Evolutionary conservation across 2,329 filamentous ascomycete genomes (phyloP).

Genomic region (Venturia effusa): DNA sequence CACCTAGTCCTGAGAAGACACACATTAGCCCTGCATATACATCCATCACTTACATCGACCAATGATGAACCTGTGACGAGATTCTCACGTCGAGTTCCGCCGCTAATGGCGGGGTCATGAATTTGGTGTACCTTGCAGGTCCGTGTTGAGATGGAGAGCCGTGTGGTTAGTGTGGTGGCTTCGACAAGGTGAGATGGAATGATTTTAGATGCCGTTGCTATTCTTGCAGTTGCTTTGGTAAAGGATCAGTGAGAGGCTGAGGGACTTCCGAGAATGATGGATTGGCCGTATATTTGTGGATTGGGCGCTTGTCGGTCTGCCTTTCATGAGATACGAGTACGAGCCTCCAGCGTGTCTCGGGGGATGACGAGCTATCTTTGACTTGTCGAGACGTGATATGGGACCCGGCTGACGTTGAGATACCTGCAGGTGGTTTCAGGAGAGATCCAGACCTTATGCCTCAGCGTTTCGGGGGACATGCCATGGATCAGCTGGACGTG

Average conservation of each 20-base stretch:
- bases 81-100: neutral
- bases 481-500: too few relatives aligned
- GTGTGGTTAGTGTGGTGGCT: neutral
- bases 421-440: too few relatives aligned
- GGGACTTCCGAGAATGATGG: too few relatives aligned
- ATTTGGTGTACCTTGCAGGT: neutral
- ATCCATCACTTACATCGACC: neutral
- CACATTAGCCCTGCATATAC: slow-evolving; percentile 5
- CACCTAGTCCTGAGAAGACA: slow-evolving; percentile 3
- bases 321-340: too few relatives aligned
- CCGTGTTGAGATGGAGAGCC: neutral
- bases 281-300: too few relatives aligned
- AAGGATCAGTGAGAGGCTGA: neutral
- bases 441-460: too few relatives aligned
- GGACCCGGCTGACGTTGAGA: neutral
- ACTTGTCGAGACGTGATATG: neutral
- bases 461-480: too few relatives aligned
- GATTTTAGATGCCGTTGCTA: neutral
- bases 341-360: too few relatives aligned
- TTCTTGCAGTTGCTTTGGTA: neutral
- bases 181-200: neutral
- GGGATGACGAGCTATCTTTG: too few relatives aligned
- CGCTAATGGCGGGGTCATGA: neutral
- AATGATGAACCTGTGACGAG: neutral
- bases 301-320: too few relatives aligned